Evolutionary conservation across 495 filamentous ascomycete genomes (phyloP), one percentile per base, ranked within the genome.

Genomic region (Achaetomiella virescens): DNA sequence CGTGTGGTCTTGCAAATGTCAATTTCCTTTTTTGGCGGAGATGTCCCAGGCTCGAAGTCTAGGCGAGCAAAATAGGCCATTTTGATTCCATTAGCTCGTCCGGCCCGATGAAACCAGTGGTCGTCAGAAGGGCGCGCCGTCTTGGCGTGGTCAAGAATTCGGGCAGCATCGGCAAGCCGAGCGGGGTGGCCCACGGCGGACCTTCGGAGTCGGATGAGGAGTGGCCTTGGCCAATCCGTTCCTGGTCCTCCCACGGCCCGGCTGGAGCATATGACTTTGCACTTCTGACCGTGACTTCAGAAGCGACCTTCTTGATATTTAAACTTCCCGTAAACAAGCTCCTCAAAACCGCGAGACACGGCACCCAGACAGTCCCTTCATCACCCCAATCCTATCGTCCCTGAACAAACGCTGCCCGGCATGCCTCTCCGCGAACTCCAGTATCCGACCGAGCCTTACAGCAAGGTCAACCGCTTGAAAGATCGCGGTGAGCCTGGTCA

Each of bases 381-480:
- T 15, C 38, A 29, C 11, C 36, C 22, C 31, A 14, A 25, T 22
- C 14, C 21, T 21, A n/a, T 38, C 14, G 18, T 15, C 9, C 14
- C 27, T 31, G 4, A 31, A 9, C 27, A 31, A 4, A 14, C 12
- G 2, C 4, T 50, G 25, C 25, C 12, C 67, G 73, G 65, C 7
- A 82, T 81, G 78, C 70, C 76, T 44, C 66, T 69, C 21, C 59
- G 67, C 31, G 66, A 74, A 10, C 75, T 89, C 25, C 79, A 83
- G 50, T 91, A 91, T 53, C 87, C 88, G 25, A 85, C 81, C 62
- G 75, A 78, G 52, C 62, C 75, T 21, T 77, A 76, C 54, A 91
- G 85, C 71, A 92, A 83, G 25, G 82, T 90, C 48, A 88, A 88
- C 61, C 82, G 88, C 18, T 80, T 85, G 54, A 80, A 81, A 60